These are phyloP conservation scores for Pythium volutum DNA, from an alignment of 352 stramenopile genomes.

Conservation along the genomic window DNA sequence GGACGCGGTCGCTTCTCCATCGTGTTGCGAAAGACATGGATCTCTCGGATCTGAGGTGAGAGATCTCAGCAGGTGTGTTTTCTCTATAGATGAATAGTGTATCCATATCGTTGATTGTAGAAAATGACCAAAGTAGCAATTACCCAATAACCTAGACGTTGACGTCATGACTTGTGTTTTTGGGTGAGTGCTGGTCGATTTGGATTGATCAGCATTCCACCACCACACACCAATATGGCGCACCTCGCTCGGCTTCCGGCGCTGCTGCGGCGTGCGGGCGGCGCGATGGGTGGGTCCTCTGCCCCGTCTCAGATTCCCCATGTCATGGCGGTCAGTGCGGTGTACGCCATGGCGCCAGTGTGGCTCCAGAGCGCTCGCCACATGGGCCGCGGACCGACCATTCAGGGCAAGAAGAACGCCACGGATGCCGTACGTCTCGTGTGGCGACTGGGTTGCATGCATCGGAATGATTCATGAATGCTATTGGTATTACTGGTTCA, in stretches of 20 bases:
- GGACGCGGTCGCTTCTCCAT: conserved; percentile 18
- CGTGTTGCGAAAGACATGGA: conserved; percentile 15
- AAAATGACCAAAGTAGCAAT: neutral
- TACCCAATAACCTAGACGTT: neutral
- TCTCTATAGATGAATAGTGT: neutral
- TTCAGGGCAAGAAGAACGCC: conserved; percentile 78
- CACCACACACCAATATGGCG: conserved; percentile 11
- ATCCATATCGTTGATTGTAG: conserved; percentile 4
- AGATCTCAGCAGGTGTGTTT: neutral
- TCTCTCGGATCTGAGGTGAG: neutral
- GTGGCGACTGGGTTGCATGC: too few relatives aligned
- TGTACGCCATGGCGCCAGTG: conserved; percentile 13
- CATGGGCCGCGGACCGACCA: conserved; percentile 82
- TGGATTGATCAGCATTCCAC: neutral
- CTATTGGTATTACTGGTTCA: too few relatives aligned
- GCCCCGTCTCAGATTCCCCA: conserved; percentile 6
- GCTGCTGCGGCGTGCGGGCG: conserved; percentile 3
- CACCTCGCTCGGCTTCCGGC: neutral
- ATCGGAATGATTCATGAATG: too few relatives aligned
- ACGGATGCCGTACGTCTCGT: conserved; percentile 54
- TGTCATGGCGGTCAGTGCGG: conserved; percentile 6
- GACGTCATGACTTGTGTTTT: neutral
- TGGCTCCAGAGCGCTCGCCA: conserved; percentile 49
- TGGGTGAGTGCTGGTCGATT: neutral
- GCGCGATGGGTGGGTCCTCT: neutral